These are phyloP conservation scores for Solanum bulbocastanum DNA, from an alignment of 257 asterid genomes.

Conservation along the genomic window DNA sequence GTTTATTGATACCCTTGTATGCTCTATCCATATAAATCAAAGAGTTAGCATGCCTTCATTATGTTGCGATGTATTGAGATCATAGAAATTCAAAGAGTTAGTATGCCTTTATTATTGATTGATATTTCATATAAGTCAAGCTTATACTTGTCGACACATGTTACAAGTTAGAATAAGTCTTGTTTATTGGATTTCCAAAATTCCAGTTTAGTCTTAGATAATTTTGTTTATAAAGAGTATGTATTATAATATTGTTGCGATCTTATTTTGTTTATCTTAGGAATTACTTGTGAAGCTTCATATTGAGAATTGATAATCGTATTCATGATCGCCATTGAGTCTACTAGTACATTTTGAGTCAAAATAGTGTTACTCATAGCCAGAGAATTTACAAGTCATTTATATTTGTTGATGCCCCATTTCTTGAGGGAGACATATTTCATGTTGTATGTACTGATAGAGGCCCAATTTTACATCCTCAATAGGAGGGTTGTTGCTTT, in stretches of 20 bases:
- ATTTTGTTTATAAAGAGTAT: too few relatives aligned
- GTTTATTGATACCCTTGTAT: neutral
- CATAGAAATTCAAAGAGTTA: neutral
- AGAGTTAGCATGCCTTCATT: neutral
- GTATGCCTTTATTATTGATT: too few relatives aligned
- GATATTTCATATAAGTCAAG: too few relatives aligned
- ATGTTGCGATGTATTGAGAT: neutral
- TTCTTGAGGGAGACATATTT: neutral
- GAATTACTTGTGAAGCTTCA: neutral
- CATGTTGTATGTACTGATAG: neutral
- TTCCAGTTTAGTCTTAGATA: too few relatives aligned
- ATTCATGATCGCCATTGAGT: neutral
- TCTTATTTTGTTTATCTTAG: too few relatives aligned
- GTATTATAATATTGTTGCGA: too few relatives aligned
- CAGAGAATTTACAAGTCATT: too few relatives aligned
- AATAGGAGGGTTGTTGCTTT: neutral
- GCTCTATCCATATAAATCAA: neutral
- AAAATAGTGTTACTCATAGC: neutral
- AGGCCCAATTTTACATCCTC: neutral
- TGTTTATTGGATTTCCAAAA: too few relatives aligned
- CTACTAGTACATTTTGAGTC: neutral
- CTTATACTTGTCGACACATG: too few relatives aligned
- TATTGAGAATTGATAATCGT: neutral
- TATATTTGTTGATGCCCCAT: too few relatives aligned
- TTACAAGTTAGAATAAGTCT: too few relatives aligned